Base-by-base conservation (phyloP, 306 rosid genomes). In the Cicer judaicum region DNA sequence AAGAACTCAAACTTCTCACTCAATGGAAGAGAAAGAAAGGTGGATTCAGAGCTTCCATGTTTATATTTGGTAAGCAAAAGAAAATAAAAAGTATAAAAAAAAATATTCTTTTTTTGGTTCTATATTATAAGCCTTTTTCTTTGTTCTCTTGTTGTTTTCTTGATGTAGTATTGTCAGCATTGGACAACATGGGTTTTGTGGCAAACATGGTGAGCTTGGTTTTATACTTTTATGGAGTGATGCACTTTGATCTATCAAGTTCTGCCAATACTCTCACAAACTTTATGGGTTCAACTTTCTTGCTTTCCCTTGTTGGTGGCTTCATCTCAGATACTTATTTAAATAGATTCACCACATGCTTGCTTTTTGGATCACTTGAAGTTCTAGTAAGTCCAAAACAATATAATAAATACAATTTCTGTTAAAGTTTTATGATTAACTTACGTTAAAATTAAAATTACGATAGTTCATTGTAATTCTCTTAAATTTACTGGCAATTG, bases 161-260 rank as follows among this genome's bases (percentile, higher is more conserved):
- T 72, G 8, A 39, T 65, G 68, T 65, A 92, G 97, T 79, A 2
- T 70, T 92, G 80, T 68, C 86, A 50, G 88, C 91, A 66, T 86
- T 92, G 84, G 98, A 92, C 79, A 92, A 64, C 80, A 88, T 92
- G 93, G 98, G 93, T 0, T 92, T 92, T 78, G 88, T 90, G 73
- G 93, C 96, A 68, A 90, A 87, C 84, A 86, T 86, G 92, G 86
- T 86, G 77, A 92, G 96, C 88, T 7, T 92, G 79, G 91, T 92
- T 11, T 73, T 85, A 7, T 90, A 92, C 83, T 92, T 92, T 63
- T 44, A 78, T 29, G 13, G 56, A 9, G 87, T 86, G 81, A 84
- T 92, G 96, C 84, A 85, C 55, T 86, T 92, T 76, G 86, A 88
- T 77, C 75, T 84, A 19, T 19, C 89, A 18, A 77, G 73, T 61